Percentiles rank a stretch among this genome's conserved stretches.
These are phyloP conservation scores for Narthecium ossifragum DNA, from an alignment of 106 monocot species.

Conservation along the genomic window DNA sequence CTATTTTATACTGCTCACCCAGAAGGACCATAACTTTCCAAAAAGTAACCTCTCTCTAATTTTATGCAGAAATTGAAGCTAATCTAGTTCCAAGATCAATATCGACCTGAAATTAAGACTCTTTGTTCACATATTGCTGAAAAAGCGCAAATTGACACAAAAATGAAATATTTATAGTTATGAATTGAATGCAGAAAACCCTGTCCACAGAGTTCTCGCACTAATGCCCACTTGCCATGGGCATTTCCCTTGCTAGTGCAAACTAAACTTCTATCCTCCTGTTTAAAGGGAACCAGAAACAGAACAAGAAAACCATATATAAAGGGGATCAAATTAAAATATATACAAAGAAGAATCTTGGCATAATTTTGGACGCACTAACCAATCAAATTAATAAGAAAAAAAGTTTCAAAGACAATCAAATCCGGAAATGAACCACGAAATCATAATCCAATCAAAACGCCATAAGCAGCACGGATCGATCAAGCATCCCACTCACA, in stretches of 20 bases:
- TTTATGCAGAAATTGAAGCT: background rate
- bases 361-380: background rate
- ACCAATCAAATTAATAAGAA: background rate
- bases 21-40: background rate
- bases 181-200: background rate
- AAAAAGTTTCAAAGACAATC: background rate
- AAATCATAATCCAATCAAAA: background rate
- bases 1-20: background rate
- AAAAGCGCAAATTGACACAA: background rate
- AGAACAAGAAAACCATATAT: background rate
- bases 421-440: background rate
- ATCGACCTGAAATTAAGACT: too few species aligned
- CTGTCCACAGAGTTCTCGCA: too few species aligned
- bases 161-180: background rate
- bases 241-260: too few species aligned
- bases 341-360: background rate
- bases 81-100: too few species aligned
- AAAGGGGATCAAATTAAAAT: background rate
- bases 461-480: background rate
- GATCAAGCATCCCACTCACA: conserved; percentile 14
- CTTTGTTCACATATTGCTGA: background rate
- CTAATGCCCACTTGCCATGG: too few species aligned
- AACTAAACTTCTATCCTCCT: background rate
- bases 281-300: background rate
- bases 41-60: background rate